Conservation (phyloP, 768 basidiomycete species). For the Mycena belliarum region DNA sequence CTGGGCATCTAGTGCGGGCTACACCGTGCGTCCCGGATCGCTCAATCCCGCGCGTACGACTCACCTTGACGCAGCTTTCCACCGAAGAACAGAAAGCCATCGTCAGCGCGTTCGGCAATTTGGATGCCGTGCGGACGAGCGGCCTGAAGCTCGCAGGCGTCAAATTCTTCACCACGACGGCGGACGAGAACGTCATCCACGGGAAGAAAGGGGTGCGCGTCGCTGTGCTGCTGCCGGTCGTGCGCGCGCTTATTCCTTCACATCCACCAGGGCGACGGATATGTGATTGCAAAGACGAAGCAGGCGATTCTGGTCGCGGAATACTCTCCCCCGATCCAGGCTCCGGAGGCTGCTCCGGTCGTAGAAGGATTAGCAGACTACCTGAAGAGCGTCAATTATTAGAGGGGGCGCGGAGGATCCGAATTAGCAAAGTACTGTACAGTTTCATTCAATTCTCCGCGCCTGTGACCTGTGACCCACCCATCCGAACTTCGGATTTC, state of each 20-base stretch:
- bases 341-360: constrained; percentile 61
- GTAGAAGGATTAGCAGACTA: constrained; percentile 80
- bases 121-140: constrained; percentile 41
- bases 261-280: constrained; percentile 68
- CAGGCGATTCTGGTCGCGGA: constrained; percentile 84
- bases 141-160: constrained; percentile 66
- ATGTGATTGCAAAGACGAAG: constrained; percentile 74
- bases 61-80: constrained; percentile 50
- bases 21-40: constrained; percentile 45
- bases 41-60: background rate
- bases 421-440: constrained; percentile 18
- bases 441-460: too few relatives aligned
- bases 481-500: too few relatives aligned
- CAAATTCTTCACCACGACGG: constrained; percentile 75
- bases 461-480: too few relatives aligned
- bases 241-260: background rate
- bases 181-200: constrained; percentile 55
- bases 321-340: constrained; percentile 67
- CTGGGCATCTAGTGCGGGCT: constrained; percentile 69
- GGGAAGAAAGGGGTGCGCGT: constrained; percentile 74
- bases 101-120: constrained; percentile 46
- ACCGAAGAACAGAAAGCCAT: constrained; percentile 64
- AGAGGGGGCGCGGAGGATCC: constrained; percentile 23
- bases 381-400: constrained; percentile 61
- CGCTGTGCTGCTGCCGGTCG: background rate